These are phyloP conservation scores for Pichia exigua DNA, from an alignment of 805 yeast genomes.

Conservation along the genomic window DNA sequence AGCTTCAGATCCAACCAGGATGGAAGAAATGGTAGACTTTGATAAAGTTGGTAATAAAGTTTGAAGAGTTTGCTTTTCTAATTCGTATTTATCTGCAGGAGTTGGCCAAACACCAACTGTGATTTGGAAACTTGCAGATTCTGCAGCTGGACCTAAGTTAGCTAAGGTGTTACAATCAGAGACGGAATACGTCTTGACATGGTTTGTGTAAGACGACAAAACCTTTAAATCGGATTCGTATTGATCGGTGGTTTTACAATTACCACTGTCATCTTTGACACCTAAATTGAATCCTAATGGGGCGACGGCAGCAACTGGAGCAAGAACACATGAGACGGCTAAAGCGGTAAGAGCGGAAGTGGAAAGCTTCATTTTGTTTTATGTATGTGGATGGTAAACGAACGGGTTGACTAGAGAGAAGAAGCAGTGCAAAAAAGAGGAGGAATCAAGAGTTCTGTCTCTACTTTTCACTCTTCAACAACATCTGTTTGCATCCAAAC, in stretches of 20 bases:
- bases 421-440: not conserved
- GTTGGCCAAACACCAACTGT: slow-evolving; percentile 93
- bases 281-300: slow-evolving; percentile 76
- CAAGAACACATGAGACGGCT: slow-evolving; percentile 14
- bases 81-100: slow-evolving; percentile 67
- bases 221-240: slow-evolving; percentile 59
- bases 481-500: no score
- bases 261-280: slow-evolving; percentile 64
- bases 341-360: slow-evolving; percentile 18
- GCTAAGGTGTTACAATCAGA: slow-evolving; percentile 90
- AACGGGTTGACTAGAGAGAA: not conserved
- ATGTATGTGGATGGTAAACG: not conserved
- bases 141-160: slow-evolving; percentile 81
- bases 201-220: slow-evolving; percentile 50
- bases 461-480: no score
- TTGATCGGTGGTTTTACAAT: slow-evolving; percentile 68
- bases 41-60: slow-evolving; percentile 67
- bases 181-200: slow-evolving; percentile 81
- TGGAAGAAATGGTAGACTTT: slow-evolving; percentile 58
- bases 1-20: slow-evolving; percentile 94
- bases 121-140: slow-evolving; percentile 63
- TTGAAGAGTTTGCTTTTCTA: slow-evolving; percentile 66
- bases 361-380: slow-evolving; percentile 25
- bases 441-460: no score
- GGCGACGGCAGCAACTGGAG: slow-evolving; percentile 20